These are phyloP conservation scores for Dioscorea cayenensis DNA, from an alignment of 116 monocot species.

Conservation along the genomic window DNA sequence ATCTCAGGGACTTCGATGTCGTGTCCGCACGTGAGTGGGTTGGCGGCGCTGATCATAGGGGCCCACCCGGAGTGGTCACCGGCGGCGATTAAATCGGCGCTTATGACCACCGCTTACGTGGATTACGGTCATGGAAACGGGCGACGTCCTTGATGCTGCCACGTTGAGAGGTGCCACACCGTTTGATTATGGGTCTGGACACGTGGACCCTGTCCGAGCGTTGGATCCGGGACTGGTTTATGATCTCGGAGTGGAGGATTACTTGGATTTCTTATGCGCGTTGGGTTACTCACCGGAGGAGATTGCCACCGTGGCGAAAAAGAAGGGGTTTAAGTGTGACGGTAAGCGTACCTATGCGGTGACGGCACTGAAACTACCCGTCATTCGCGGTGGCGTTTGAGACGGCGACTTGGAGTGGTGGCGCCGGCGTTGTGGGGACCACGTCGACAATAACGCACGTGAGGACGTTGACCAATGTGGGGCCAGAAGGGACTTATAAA, in stretches of 20 bases:
- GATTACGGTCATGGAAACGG: conserved; percentile 6
- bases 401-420: not conserved
- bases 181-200: conserved; percentile 48
- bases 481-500: not conserved
- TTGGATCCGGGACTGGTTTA: conserved; percentile 50
- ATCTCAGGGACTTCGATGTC: conserved; percentile 70
- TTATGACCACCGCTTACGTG: conserved; percentile 52
- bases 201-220: conserved; percentile 36
- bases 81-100: conserved; percentile 41
- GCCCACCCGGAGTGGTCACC: conserved; percentile 57
- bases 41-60: conserved; percentile 35
- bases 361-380: conserved; percentile 41
- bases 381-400: conserved; percentile 29
- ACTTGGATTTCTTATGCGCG: conserved; percentile 51
- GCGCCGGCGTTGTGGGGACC: not conserved
- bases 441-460: not conserved
- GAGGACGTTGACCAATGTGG: not conserved
- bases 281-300: conserved; percentile 38
- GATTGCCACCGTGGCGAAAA: conserved; percentile 25
- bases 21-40: conserved; percentile 54
- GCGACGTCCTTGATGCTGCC: conserved; percentile 1
- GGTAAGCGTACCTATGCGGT: conserved; percentile 14
- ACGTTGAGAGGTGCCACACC: conserved; percentile 24
- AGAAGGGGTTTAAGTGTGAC: conserved; percentile 21
- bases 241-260: conserved; percentile 33